Evolutionary conservation across 768 basidiomycete genomes (phyloP).

Genomic region (Termitomyces sp.): DNA sequence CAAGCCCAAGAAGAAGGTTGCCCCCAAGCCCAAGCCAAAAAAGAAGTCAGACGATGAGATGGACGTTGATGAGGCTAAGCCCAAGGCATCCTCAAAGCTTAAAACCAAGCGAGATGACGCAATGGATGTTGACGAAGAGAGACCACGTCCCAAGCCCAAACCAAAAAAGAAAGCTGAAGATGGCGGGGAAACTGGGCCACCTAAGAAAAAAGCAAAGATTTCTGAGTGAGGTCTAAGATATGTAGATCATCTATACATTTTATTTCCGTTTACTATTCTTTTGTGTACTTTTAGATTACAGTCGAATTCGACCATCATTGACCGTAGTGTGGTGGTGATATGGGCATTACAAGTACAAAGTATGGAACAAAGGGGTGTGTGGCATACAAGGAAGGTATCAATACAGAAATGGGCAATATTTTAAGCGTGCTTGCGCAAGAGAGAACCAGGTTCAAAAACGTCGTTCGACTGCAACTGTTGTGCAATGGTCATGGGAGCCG

Average conservation of each 20-base stretch:
- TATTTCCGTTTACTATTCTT: conserved; percentile 7
- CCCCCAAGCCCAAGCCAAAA: conserved; percentile 43
- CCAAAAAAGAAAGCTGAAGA: conserved; percentile 35
- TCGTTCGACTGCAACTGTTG: conserved; percentile 29
- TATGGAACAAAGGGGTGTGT: not conserved
- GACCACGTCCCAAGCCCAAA: conserved; percentile 39
- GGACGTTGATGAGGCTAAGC: conserved; percentile 37
- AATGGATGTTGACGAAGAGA: conserved; percentile 46
- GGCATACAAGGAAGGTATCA: conserved; percentile 1
- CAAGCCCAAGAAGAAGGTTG: conserved; percentile 36
- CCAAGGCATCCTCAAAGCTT: conserved; percentile 31
- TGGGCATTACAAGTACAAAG: conserved; percentile 11
- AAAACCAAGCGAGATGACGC: conserved; percentile 34
- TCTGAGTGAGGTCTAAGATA: conserved; percentile 25
- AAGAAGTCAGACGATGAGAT: conserved; percentile 41
- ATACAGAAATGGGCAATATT: not conserved
- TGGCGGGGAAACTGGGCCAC: conserved; percentile 45
- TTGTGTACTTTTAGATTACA: conserved; percentile 13
- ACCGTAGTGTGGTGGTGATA: not conserved
- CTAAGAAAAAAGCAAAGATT: conserved; percentile 75
- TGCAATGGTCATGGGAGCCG: conserved; percentile 31
- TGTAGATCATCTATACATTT: not conserved
- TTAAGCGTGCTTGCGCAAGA: conserved; percentile 51
- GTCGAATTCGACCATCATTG: conserved; percentile 6
- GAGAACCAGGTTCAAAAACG: conserved; percentile 74